Conservation (phyloP, 2,329 filamentous ascomycete species). For the Colletotrichum acutatum region DNA sequence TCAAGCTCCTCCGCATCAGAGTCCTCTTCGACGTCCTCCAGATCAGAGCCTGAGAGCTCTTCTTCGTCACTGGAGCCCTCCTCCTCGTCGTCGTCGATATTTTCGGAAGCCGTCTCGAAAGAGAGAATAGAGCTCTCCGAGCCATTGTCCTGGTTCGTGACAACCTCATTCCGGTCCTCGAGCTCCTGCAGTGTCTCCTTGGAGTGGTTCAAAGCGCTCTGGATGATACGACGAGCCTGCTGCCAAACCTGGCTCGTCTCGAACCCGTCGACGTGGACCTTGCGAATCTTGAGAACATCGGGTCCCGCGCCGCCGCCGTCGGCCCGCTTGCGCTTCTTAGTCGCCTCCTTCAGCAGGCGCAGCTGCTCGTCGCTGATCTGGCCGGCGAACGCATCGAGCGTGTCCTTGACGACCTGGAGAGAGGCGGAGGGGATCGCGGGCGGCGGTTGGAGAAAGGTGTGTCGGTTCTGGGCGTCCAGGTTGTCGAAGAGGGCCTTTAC, state of each 20-base stretch:
- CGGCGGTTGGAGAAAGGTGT: conserved; percentile 81
- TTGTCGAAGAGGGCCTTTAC: conserved; percentile 65
- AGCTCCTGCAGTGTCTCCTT: conserved; percentile 59
- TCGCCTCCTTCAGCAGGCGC: conserved; percentile 72
- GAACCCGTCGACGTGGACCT: conserved; percentile 88
- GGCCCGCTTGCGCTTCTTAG: conserved; percentile 80
- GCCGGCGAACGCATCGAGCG: conserved; percentile 81
- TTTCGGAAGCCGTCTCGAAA: conserved; percentile 49
- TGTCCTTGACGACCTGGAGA: conserved; percentile 80
- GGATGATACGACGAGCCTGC: conserved; percentile 86
- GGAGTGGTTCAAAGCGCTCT: conserved; percentile 61
- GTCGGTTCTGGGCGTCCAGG: conserved; percentile 69
- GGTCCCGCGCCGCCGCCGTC: conserved; percentile 56
- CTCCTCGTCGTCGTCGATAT: conserved; percentile 34
- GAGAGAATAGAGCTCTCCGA: conserved; percentile 47
- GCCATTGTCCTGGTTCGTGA: conserved; percentile 55
- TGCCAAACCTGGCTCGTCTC: conserved; percentile 93
- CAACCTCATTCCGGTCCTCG: conserved; percentile 50
- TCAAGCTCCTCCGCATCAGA: conserved; percentile 36
- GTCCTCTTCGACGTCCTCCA: conserved; percentile 46
- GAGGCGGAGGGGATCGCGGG: conserved; percentile 74
- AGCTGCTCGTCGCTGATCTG: conserved; percentile 80
- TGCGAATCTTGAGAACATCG: conserved; percentile 78
- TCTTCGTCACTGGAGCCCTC: conserved; percentile 47
- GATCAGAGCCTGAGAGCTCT: conserved; percentile 37